Evolutionary conservation across 2,329 filamentous ascomycete species (phyloP), one percentile per base, ranked within the genome.

Genomic region (Amauroascus verrucosus): DNA sequence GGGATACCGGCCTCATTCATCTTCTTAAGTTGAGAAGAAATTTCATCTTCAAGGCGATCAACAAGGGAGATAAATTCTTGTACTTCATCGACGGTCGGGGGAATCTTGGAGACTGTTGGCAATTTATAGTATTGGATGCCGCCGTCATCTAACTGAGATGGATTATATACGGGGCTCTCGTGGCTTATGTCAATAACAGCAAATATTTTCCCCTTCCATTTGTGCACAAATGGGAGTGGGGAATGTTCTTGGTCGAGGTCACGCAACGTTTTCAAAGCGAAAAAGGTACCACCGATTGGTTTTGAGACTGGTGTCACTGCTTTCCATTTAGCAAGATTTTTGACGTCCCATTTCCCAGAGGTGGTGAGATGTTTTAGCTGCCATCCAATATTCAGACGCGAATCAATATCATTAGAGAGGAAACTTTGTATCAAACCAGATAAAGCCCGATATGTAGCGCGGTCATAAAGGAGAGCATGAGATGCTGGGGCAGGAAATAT

Each of bases 311-410:
- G 86, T 1, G 74, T 70, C 0, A 94, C 85, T 16, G 81, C 82
- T 67, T 87, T 80, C 91, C 91, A 97, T 65, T 97, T 97, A 55
- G 80, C 82, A 9, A 96, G 76, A 63, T 97, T 97, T 72, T 97
- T 97, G 60, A 97, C 88, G 64, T 96, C 91, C 91, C 91, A 97
- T 71, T 97, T 97, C 2, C 90, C 90, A 60, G 89, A 86, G 1
- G 85, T 88, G 1, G 86, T 88, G 22, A 97, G 80, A 62, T 93
- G 85, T 62, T 91, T 86, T 14, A 97, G 75, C 69, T 97, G 91
- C 90, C 91, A 97, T 41, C 85, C 87, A 26, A 91, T 80, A 1
- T 83, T 86, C 13, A 96, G 78, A 7, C 89, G 82, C 8, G 82
- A 77, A 8, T 90, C 90, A 51, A 96, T 77, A 62, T 88, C 79